Percentiles rank a stretch among this genome's conserved stretches.
phyloP scores from a whole-genome alignment of 352 stramenopile genomes.

The Phytophthora litchii region DNA sequence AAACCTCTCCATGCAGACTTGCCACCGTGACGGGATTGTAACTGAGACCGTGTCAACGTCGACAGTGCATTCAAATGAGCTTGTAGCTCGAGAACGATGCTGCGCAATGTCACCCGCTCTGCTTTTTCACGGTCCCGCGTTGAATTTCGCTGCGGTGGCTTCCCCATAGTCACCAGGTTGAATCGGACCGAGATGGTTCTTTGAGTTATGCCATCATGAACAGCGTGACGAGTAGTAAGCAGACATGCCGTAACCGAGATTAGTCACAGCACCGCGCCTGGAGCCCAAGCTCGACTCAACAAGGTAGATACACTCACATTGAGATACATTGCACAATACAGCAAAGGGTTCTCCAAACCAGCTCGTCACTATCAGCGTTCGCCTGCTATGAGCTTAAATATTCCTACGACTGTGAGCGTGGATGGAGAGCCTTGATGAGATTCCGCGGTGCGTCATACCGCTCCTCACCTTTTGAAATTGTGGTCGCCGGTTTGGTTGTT shows the following conservation, averaged over 20 bases:
- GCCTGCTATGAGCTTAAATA: constrained; percentile 30
- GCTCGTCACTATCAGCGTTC: neutral
- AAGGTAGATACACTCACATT: constrained; percentile 11
- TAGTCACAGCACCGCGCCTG: neutral
- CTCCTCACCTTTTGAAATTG: constrained; percentile 26
- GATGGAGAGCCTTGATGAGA: constrained; percentile 33
- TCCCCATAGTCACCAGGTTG: neutral
- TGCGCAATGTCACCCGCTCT: constrained; percentile 20
- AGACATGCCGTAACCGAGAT: neutral
- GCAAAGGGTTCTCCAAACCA: constrained; percentile 1
- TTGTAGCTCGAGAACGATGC: constrained; percentile 21
- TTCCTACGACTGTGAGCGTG: constrained; percentile 30
- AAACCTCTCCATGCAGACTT: constrained; percentile 22
- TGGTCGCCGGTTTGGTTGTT: neutral
- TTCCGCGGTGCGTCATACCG: constrained; percentile 30
- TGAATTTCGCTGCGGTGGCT: constrained; percentile 22
- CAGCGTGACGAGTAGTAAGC: too few species aligned
- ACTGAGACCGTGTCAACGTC: neutral
- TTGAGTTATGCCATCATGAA: neutral
- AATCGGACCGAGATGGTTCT: neutral
- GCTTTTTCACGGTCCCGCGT: constrained; percentile 37
- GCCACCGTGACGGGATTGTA: neutral
- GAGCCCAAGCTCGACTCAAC: constrained; percentile 1
- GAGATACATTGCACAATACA: constrained; percentile 29
- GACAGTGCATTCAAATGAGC: constrained; percentile 2